A percentile compares a stretch with the other conserved stretches of the same genome.
phyloP scores from a whole-genome alignment of 23 red algal genomes.

The Chondrus crispus region DNA sequence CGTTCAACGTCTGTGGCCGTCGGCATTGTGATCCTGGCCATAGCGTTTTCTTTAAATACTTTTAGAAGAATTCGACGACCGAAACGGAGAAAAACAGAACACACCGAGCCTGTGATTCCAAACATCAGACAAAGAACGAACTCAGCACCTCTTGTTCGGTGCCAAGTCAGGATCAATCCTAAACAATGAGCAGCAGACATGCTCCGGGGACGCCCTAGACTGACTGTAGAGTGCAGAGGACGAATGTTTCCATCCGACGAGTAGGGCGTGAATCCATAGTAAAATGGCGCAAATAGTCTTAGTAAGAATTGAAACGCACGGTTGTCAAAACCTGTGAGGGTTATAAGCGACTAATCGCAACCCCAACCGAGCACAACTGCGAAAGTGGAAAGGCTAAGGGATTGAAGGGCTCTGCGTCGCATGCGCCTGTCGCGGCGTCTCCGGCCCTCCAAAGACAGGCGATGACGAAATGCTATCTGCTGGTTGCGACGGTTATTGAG shows the following conservation, averaged over 20 bases:
- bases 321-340: slow-evolving; percentile 10
- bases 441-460: not conserved
- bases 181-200: not conserved
- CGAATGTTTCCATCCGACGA: not conserved
- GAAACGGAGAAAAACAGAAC: not conserved
- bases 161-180: not conserved
- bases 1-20: not conserved
- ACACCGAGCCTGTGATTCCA: not conserved
- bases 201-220: not conserved
- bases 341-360: slow-evolving; percentile 14
- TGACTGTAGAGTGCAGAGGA: not conserved
- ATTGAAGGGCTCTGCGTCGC: not conserved
- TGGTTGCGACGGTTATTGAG: too few relatives aligned
- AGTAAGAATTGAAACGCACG: not conserved
- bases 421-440: not conserved
- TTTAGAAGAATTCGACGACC: slow-evolving; percentile 11
- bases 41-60: not conserved
- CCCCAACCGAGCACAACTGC: not conserved
- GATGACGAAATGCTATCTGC: not conserved
- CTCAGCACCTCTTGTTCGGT: not conserved
- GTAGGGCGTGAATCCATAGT: not conserved
- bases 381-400: not conserved
- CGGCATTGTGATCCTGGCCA: not conserved
- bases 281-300: not conserved
- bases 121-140: slow-evolving; percentile 15